Evolutionary conservation across 2,329 filamentous ascomycete species (phyloP), one percentile per base, ranked within the genome.

Genomic region (Chrysoporthe cubensis): DNA sequence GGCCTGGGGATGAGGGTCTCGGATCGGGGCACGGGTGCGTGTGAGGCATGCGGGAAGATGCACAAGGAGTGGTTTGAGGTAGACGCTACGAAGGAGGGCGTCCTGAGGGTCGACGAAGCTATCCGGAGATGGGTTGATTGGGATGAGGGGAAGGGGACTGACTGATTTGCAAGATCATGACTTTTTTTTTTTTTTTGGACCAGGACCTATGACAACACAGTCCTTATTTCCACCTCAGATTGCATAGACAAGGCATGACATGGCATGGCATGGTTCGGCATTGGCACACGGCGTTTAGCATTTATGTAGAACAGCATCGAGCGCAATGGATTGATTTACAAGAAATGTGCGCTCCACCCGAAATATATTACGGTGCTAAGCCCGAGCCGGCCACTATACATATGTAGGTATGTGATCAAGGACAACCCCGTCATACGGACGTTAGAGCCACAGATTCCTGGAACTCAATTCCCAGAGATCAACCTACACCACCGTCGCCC

Each of bases 11-110:
- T 88, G 69, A 80, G 87, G 69, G 76, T 84, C 73, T 78, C 80
- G 66, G 79, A 88, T 77, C 78, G 80, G 59, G 81, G 79, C 21
- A 86, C 87, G 64, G 68, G 66, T 9, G 56, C 62, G 21, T 99
- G 96, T 74, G 83, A 84, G 4, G 86, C 88, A 1, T 99, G 96
- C 76, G 94, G 94, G 1, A 90, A 89, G 75, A 90, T 93, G 73
- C 96, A 99, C 78, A 84, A 90, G 64, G 96, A 99, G 80, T 99
- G 95, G 95, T 99, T 99, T 77, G 92, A 96, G 80, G 89, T 97
- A 1, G 88, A 92, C 6, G 69, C 69, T 14, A 58, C 69, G 14
- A 69, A 64, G 58, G 48, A 67, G 1, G 69, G 69, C 26, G 66
- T 70, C n/a, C 44, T 69, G 69, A 56, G 85, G 82, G 81, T 86